phyloP scores from a whole-genome alignment of 768 basidiomycete genomes.

The Asterophora parasitica region DNA sequence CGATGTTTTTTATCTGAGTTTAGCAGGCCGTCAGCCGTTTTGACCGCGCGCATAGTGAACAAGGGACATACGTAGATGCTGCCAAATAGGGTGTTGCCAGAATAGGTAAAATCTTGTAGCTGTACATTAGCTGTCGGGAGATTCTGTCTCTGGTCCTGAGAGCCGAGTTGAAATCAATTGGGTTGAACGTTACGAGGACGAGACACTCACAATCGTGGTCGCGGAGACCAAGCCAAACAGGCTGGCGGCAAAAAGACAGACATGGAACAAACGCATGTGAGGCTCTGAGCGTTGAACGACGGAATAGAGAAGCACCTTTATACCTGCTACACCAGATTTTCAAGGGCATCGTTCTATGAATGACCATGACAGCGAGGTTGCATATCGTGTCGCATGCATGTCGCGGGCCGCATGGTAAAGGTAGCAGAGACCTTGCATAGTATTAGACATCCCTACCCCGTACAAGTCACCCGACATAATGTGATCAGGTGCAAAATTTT shows the following conservation, averaged over 20 bases:
- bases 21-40: neutral
- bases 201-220: neutral
- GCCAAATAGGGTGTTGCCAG: neutral
- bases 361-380: too few species aligned
- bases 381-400: too few species aligned
- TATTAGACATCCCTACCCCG: too few species aligned
- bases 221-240: neutral
- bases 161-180: neutral
- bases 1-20: slow-evolving; percentile 2
- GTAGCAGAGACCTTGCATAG: too few species aligned
- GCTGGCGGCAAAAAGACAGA: neutral
- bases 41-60: neutral
- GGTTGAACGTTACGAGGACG: neutral
- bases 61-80: slow-evolving; percentile 3
- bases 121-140: slow-evolving; percentile 4
- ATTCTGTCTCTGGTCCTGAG: neutral
- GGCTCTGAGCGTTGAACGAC: too few species aligned
- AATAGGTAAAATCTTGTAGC: slow-evolving; percentile 1
- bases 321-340: too few species aligned
- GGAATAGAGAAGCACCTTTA: too few species aligned
- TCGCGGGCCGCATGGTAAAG: too few species aligned
- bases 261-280: neutral
- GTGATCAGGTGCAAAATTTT: too few species aligned
- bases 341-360: too few species aligned
- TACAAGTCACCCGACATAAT: too few species aligned